Evolutionary conservation across 345 rosid genomes (phyloP), one percentile per base, ranked within the genome.

Genomic region (Camelina hispida): DNA sequence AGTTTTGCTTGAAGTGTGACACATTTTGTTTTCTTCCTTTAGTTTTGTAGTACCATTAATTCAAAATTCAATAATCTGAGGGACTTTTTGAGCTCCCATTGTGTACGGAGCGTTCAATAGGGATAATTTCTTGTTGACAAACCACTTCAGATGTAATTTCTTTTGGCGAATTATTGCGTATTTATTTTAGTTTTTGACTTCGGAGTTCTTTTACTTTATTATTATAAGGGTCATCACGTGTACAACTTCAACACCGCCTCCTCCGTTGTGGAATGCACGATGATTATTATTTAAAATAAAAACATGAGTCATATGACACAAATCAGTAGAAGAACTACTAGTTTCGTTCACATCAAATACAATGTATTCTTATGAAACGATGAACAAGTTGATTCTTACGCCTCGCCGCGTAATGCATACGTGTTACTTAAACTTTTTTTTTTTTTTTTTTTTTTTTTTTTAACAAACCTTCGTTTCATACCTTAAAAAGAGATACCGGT

Each of bases 251-350:
- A 7, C 28, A 38, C 48, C 47, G 14, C 12, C 52, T 22, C 67
- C 52, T 42, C 67, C 37, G 43, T 62, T 23, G 67, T 62, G 20
- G 67, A 62, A 23, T 62, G 22, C 52, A 43, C 67, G 67, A 62
- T 22, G 2, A 38, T 22, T 20, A 38, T 38, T 60, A 17, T 59
- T n/a, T 34, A 9, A 4, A 61, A 20, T 38, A 6, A 28, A 14
- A 42, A 42, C 50, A 22, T 62, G 66, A 20, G 34, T 22, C 66
- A 23, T 8, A 23, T 15, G 52, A 14, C 22, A 7, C 67, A 25
- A 25, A 25, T 25, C 28, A 25, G 28, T 25, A 25, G 28, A 25
- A 25, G 28, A 25, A 25, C 30, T 28, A 28, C 30, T 4, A 28
- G 30, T 28, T 28, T 28, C 30, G 30, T 28, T 28, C 30, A 28